Evolutionary conservation across 306 rosid genomes (phyloP).

Genomic region (Lathyrus aphaca): DNA sequence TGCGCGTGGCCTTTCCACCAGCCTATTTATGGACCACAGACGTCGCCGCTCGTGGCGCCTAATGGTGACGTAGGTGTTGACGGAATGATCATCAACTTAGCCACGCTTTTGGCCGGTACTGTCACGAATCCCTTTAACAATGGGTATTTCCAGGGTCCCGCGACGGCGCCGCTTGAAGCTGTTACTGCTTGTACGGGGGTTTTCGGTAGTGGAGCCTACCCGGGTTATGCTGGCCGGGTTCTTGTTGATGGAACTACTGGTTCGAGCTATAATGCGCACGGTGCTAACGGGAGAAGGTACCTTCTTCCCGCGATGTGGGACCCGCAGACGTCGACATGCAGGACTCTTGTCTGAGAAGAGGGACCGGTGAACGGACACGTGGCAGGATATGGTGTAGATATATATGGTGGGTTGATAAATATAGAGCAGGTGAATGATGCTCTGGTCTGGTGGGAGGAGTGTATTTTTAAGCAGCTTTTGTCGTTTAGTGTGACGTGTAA

Average conservation of each 20-base stretch:
- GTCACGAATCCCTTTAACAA: conserved; percentile 86
- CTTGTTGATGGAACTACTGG: conserved; percentile 59
- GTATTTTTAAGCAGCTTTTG: conserved; percentile 40
- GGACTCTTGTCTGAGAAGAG: conserved; percentile 60
- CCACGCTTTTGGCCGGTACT: conserved; percentile 84
- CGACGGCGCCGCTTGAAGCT: conserved; percentile 82
- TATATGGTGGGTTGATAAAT: conserved; percentile 9
- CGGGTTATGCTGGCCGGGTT: conserved; percentile 79
- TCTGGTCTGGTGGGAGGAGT: not conserved
- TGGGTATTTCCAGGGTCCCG: conserved; percentile 83
- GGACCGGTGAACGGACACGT: not conserved
- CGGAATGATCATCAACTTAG: conserved; percentile 86
- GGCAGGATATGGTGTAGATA: conserved; percentile 44
- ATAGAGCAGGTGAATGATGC: conserved; percentile 26
- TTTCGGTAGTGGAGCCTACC: conserved; percentile 81
- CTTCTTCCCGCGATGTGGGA: conserved; percentile 97
- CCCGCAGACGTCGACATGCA: conserved; percentile 69
- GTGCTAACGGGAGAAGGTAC: conserved; percentile 67
- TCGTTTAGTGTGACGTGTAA: conserved; percentile 68
- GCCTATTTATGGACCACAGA: conserved; percentile 90
- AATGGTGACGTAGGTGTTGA: conserved; percentile 94
- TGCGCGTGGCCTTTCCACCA: conserved; percentile 98
- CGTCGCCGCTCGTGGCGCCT: conserved; percentile 79
- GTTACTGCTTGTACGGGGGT: conserved; percentile 79
- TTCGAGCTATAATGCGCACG: conserved; percentile 81